These are phyloP conservation scores for Aegilops umbellulata DNA, from an alignment of 176 grass and related monocot genomes.

Conservation along the genomic window DNA sequence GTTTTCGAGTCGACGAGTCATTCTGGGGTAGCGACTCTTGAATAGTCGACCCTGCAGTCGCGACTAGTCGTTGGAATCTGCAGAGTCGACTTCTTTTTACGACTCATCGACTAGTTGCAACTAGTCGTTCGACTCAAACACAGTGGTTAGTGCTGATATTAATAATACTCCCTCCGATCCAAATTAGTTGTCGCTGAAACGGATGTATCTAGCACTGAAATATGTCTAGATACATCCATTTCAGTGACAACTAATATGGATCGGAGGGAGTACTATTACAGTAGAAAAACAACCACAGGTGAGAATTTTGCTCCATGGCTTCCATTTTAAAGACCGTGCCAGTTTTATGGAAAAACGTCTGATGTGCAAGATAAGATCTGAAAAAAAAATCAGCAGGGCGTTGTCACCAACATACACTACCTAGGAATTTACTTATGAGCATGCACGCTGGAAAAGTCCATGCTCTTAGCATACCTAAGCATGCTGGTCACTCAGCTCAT, in stretches of 20 bases:
- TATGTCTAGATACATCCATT: no score
- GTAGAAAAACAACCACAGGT: background rate
- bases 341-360: background rate
- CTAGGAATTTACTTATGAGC: slow-evolving; percentile 17
- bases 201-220: no score
- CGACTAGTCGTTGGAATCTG: no score
- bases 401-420: background rate
- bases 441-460: background rate
- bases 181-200: no score
- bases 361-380: background rate
- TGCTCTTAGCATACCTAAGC: background rate
- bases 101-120: no score
- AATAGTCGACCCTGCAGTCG: no score
- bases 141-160: background rate
- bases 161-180: background rate
- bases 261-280: background rate
- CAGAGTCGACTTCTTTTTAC: no score
- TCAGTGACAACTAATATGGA: no score
- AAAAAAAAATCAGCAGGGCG: background rate
- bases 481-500: background rate
- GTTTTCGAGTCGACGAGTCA: no score
- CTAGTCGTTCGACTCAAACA: no score
- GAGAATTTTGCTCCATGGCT: background rate
- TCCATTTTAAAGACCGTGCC: slow-evolving; percentile 7
- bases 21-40: no score